Percentiles rank a stretch among this genome's conserved stretches.
Conservation (phyloP, 805 yeast genomes). For the Metschnikowia koreensis region DNA sequence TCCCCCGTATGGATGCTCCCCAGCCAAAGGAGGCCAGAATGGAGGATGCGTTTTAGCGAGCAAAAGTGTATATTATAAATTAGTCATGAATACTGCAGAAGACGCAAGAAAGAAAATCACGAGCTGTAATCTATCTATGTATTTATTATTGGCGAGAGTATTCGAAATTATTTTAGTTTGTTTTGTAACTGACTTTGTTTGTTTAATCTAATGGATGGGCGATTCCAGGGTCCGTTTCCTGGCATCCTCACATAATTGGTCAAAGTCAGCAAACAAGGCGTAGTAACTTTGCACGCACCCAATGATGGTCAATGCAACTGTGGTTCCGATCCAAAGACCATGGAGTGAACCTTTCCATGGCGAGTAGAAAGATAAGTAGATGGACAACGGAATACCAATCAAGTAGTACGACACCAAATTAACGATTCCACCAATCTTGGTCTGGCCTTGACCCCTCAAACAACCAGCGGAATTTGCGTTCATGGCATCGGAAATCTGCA, state of each 20-base stretch:
- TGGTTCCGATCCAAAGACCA: conserved; percentile 61
- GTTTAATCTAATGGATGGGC: background rate
- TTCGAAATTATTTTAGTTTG: background rate
- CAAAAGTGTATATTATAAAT: background rate
- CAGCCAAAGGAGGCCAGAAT: conserved; percentile 32
- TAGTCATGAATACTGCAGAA: background rate
- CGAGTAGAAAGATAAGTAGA: conserved; percentile 50
- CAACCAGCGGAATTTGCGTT: conserved; percentile 75
- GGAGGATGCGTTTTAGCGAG: conserved; percentile 36
- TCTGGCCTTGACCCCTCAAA: conserved; percentile 76
- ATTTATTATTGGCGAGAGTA: background rate
- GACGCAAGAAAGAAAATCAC: background rate
- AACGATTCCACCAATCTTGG: conserved; percentile 59
- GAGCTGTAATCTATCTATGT: no score
- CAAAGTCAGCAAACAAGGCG: conserved; percentile 46
- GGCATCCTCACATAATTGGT: conserved; percentile 38
- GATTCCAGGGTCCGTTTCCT: conserved; percentile 31
- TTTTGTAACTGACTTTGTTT: background rate
- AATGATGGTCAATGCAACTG: conserved; percentile 24
- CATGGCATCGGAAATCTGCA: conserved; percentile 69
- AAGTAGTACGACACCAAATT: conserved; percentile 58
- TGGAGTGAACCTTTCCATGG: conserved; percentile 46
- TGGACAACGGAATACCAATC: conserved; percentile 61
- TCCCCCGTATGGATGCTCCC: conserved; percentile 48
- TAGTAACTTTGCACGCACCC: conserved; percentile 24